Conservation (phyloP, 768 basidiomycete species). For the Porphyrellus cyaneotinctus region DNA sequence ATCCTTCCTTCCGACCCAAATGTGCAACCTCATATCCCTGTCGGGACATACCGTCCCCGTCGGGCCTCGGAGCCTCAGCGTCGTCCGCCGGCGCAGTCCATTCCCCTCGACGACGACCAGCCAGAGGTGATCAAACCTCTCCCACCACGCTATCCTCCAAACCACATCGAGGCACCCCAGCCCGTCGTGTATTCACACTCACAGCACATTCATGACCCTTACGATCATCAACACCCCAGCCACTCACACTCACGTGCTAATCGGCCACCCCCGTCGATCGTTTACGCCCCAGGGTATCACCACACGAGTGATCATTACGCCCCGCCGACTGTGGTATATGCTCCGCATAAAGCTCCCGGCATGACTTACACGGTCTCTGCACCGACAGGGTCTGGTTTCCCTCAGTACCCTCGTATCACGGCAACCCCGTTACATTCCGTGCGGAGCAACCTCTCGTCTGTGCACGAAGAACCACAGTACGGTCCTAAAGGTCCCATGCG, state of each 20-base stretch:
- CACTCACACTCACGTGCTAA: slow-evolving; percentile 37
- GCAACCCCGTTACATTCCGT: slow-evolving; percentile 41
- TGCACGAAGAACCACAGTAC: slow-evolving; percentile 37
- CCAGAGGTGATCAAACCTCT: slow-evolving; percentile 34
- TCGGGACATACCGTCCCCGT: slow-evolving; percentile 30
- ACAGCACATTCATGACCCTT: slow-evolving; percentile 36
- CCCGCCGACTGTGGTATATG: slow-evolving; percentile 57
- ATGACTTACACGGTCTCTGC: slow-evolving; percentile 71
- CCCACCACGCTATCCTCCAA: slow-evolving; percentile 28
- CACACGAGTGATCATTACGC: slow-evolving; percentile 48
- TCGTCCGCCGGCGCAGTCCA: slow-evolving; percentile 17
- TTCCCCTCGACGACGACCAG: slow-evolving; percentile 19
- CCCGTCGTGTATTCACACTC: slow-evolving; percentile 38
- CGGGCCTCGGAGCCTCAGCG: slow-evolving; percentile 29
- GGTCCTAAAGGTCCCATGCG: slow-evolving; percentile 28
- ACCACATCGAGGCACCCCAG: slow-evolving; percentile 18
- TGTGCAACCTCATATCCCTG: slow-evolving; percentile 30
- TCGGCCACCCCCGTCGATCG: slow-evolving; percentile 51
- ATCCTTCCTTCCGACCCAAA: slow-evolving; percentile 51
- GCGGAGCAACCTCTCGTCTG: slow-evolving; percentile 33
- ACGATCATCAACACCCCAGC: slow-evolving; percentile 29
- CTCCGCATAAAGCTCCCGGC: slow-evolving; percentile 53
- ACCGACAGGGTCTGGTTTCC: slow-evolving; percentile 37
- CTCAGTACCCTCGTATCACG: slow-evolving; percentile 41
- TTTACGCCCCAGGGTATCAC: slow-evolving; percentile 50